Evolutionary conservation across 2,329 filamentous ascomycete genomes (phyloP).

Genomic region (Botrytis squamosa): DNA sequence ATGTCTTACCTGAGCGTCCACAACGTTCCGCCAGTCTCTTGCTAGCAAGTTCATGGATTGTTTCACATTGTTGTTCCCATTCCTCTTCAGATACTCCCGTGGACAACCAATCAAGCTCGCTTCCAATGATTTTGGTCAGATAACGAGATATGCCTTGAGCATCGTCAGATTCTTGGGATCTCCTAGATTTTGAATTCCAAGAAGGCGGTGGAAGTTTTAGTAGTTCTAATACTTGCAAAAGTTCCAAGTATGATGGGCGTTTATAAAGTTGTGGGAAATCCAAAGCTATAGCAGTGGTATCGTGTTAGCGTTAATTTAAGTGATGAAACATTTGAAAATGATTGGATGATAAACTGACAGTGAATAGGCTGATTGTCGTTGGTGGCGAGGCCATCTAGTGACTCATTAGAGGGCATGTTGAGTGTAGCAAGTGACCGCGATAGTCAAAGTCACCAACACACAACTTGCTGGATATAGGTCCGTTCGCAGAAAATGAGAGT

Average conservation of each 20-base stretch:
- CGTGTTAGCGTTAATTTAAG: not conserved
- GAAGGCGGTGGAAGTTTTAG: slow-evolving; percentile 66
- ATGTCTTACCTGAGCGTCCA: slow-evolving; percentile 62
- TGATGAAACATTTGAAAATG: not conserved
- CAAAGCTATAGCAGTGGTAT: slow-evolving; percentile 47
- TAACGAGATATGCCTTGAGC: slow-evolving; percentile 60
- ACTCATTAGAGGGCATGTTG: slow-evolving; percentile 11
- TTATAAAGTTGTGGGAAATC: slow-evolving; percentile 84
- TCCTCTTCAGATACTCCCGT: slow-evolving; percentile 32
- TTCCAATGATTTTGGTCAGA: slow-evolving; percentile 67
- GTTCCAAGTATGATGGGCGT: slow-evolving; percentile 62
- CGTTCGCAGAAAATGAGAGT: not conserved
- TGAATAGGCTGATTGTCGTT: slow-evolving; percentile 9
- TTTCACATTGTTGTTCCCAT: slow-evolving; percentile 55
- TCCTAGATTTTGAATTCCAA: slow-evolving; percentile 51
- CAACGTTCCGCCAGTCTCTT: slow-evolving; percentile 80
- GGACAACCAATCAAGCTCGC: slow-evolving; percentile 63
- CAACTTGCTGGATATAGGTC: not conserved
- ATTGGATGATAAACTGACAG: slow-evolving; percentile 5
- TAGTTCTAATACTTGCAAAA: slow-evolving; percentile 64
- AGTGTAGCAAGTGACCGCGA: not conserved
- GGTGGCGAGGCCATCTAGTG: not conserved
- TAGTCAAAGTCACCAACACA: not conserved
- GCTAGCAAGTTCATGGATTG: slow-evolving; percentile 76
- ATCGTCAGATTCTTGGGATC: slow-evolving; percentile 42